Evolutionary conservation across 495 filamentous ascomycete species (phyloP).

Genomic region (Viridothelium virens): DNA sequence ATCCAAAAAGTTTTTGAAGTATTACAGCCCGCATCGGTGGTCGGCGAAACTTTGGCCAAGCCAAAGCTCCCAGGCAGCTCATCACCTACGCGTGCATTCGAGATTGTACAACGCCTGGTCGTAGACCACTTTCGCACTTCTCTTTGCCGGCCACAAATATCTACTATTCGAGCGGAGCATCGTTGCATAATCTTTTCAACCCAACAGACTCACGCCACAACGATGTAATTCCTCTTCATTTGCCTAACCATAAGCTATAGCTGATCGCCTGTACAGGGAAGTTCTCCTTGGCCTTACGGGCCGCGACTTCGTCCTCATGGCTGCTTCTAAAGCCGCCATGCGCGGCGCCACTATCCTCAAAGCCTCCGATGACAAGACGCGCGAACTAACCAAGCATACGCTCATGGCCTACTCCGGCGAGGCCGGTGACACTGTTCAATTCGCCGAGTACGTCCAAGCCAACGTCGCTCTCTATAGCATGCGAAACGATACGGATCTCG

Average conservation of each 20-base stretch:
- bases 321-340: conserved; percentile 96
- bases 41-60: conserved; percentile 4
- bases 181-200: neutral
- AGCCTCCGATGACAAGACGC: conserved; percentile 92
- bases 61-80: conserved; percentile 4
- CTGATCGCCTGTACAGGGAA: conserved; percentile 56
- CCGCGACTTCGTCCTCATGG: conserved; percentile 97
- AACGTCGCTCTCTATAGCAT: conserved; percentile 97
- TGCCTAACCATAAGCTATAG: neutral
- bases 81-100: neutral
- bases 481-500: conserved; percentile 88
- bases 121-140: too few relatives aligned
- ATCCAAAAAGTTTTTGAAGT: neutral
- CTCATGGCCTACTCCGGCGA: conserved; percentile 96
- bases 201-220: neutral
- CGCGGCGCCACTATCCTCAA: conserved; percentile 94
- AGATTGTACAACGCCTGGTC: neutral
- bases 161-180: too few relatives aligned
- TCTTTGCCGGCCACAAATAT: too few relatives aligned
- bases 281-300: conserved; percentile 95
- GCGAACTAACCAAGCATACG: conserved; percentile 79
- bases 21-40: neutral
- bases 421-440: conserved; percentile 99
- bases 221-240: neutral
- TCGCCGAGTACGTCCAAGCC: conserved; percentile 97